A percentile compares a stretch with the other conserved stretches of the same genome.
Conservation (phyloP, 129 eudicot species). For the Pulicaria dysenterica region DNA sequence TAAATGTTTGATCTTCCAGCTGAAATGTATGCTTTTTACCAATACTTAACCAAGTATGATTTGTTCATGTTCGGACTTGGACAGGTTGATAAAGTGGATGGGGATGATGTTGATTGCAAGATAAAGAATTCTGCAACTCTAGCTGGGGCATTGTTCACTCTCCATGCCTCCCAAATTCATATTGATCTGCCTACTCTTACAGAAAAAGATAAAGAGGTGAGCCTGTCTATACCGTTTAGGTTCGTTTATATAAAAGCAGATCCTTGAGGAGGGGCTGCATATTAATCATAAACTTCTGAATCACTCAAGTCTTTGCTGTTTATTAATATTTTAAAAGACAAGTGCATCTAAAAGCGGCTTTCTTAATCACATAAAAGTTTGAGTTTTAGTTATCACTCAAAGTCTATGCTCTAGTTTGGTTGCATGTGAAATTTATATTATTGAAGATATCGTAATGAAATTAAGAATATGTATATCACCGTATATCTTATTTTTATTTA, state of each 20-base stretch:
- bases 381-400: not conserved
- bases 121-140: slow-evolving; percentile 89
- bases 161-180: slow-evolving; percentile 83
- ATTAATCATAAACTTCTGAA: too few species aligned
- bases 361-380: slow-evolving; percentile 4
- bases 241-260: too few species aligned
- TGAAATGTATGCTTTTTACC: not conserved
- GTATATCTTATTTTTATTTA: not conserved
- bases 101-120: slow-evolving; percentile 72
- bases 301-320: not conserved
- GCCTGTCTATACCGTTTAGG: not conserved
- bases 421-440: not conserved
- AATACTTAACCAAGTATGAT: slow-evolving; percentile 5
- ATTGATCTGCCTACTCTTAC: slow-evolving; percentile 90
- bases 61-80: slow-evolving; percentile 33
- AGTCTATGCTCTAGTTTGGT: slow-evolving; percentile 2
- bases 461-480: not conserved
- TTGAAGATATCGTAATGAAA: not conserved
- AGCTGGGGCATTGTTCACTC: slow-evolving; percentile 76
- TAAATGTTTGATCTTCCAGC: not conserved
- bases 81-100: slow-evolving; percentile 82
- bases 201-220: slow-evolving; percentile 83
- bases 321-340: not conserved
- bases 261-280: too few species aligned
- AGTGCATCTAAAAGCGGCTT: slow-evolving; percentile 2